Evolutionary conservation across 2,329 filamentous ascomycete genomes (phyloP), one percentile per base, ranked within the genome.

Genomic region (Ascochyta rabiei): DNA sequence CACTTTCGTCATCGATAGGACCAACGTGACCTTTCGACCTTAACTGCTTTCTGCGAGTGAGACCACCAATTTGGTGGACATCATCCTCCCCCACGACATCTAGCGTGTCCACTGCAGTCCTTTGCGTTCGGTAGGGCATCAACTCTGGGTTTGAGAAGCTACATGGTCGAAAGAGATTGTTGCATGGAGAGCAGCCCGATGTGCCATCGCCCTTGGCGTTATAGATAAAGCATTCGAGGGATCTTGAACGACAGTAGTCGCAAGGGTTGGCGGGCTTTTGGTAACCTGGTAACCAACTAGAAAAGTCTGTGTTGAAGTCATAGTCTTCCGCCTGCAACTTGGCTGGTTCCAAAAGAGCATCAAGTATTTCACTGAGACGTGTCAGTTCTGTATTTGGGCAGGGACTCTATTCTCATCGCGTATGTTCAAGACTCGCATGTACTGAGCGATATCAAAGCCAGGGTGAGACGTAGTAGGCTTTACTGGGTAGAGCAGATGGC

Each of bases 161-260:
- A 68, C 80, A 82, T 18, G 77, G 74, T 13, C 80, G 71, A 66
- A 81, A 81, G 28, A 82, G 65, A 34, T 77, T 76, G 43, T 74
- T 76, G 65, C 80, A 82, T 18, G 80, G 73, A 6, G 76, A 80
- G 60, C 80, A 82, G 23, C 67, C 70, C 8, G 70, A 66, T 34
- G 76, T 73, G 19, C 74, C 76, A 48, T 71, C 66, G 19, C 69
- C 71, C 15, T 74, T 75, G 33, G 63, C 58, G 48, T 73, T 73
- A 23, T 74, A 76, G 35, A 80, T 72, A 53, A 79, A 80, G 67
- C 80, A 82, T 49, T 79, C 73, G 31, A 82, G 73, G n/a, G 75
- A 71, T 62, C 68, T 76, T 2, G 76, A 77, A 21, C 74, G 70
- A 60, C 80, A 82, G 56, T 81, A 80, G 31, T 80, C 77, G 65